These are phyloP conservation scores for Dalbergia oliveri DNA, from an alignment of 306 rosid species.

Conservation along the genomic window DNA sequence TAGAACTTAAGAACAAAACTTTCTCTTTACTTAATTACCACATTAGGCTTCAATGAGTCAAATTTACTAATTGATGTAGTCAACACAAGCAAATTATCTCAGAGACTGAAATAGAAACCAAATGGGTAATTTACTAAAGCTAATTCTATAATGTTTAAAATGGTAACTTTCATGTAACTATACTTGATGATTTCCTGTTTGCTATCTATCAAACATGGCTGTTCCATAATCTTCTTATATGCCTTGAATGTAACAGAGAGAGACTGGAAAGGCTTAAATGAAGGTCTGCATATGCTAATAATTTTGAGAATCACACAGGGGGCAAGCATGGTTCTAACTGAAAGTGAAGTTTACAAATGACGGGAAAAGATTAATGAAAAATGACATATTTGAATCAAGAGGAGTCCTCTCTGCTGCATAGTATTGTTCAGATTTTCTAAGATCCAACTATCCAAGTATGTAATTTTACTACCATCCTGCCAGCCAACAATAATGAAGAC, in stretches of 20 bases:
- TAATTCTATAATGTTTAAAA: conserved; percentile 4
- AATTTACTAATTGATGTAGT: background rate
- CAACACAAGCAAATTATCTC: background rate
- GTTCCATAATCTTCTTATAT: conserved; percentile 1
- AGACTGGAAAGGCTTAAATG: too few species aligned
- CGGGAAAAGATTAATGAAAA: too few species aligned
- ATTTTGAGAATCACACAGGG: too few species aligned
- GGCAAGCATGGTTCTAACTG: too few species aligned
- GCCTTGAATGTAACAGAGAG: conserved; percentile 3
- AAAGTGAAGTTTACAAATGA: too few species aligned
- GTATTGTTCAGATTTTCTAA: too few species aligned
- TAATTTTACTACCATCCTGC: background rate
- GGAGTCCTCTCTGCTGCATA: background rate
- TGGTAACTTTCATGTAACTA: conserved; percentile 3
- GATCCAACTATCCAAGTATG: background rate
- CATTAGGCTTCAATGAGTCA: background rate
- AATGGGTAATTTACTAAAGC: background rate
- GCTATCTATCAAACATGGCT: background rate
- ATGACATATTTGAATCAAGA: conserved; percentile 6
- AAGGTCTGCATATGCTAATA: too few species aligned
- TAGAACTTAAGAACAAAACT: too few species aligned
- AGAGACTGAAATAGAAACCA: background rate
- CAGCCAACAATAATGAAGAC: conserved; percentile 22
- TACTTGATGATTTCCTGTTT: background rate
- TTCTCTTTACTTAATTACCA: too few species aligned